Evolutionary conservation across 257 asterid species (phyloP).

Genomic region (Fraxinus pennsylvanica): DNA sequence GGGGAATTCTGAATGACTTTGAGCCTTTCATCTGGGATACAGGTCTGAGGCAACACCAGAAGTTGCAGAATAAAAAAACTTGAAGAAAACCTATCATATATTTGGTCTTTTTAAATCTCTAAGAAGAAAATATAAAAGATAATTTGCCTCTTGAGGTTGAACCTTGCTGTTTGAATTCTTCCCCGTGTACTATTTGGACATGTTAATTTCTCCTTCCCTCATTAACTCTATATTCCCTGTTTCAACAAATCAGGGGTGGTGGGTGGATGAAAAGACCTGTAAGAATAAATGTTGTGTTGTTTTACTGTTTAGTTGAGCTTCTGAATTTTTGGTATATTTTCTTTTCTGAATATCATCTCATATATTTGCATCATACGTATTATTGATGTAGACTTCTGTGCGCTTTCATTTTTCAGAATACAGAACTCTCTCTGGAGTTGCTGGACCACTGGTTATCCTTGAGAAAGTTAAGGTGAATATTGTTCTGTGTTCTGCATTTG

Average conservation of each 20-base stretch:
- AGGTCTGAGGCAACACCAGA: too few species aligned
- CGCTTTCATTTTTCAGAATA: conserved; percentile 61
- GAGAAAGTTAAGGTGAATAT: conserved; percentile 91
- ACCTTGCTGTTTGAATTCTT: background rate
- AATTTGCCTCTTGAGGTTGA: background rate
- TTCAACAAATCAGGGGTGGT: background rate
- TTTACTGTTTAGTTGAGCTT: background rate
- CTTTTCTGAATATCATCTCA: background rate
- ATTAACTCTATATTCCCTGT: background rate
- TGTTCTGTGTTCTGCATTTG: conserved; percentile 7
- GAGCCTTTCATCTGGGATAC: background rate
- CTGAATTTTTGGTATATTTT: background rate
- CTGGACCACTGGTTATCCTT: conserved; percentile 98
- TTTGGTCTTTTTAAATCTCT: background rate
- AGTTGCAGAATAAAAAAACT: background rate
- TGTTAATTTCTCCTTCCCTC: background rate
- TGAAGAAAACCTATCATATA: background rate
- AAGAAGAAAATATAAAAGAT: background rate
- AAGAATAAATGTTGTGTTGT: background rate
- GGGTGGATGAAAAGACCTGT: background rate
- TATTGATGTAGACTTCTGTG: background rate
- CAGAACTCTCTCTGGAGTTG: conserved; percentile 98
- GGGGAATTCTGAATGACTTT: background rate
- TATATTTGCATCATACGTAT: background rate
- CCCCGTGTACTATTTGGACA: background rate